Evolutionary conservation across 2,329 filamentous ascomycete genomes (phyloP), one percentile per base, ranked within the genome.

Genomic region (Diaporthe sp.): DNA sequence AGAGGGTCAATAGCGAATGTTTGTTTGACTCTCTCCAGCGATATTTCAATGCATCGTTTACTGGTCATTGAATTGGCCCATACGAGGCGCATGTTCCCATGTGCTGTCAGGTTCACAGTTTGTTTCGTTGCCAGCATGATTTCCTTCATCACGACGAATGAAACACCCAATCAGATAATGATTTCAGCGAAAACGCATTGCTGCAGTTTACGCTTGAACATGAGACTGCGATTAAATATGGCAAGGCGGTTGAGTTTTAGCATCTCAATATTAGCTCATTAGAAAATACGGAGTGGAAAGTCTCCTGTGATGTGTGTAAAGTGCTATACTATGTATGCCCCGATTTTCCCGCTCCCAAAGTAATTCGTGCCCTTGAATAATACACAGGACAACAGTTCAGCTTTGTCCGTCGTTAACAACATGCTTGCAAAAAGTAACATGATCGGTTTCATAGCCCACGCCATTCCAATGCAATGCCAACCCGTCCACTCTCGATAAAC

Each of bases 251-350:
- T 51, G 63, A 68, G 4, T 17, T 17, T 31, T 31, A 51, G 1
- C 63, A 31, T 42, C 31, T 28, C 65, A 53, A n/a, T 22, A 68
- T 68, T 68, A 68, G 53, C 47, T 10, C 39, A 68, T 68, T 68
- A 68, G 34, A 53, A 49, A 53, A 68, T 53, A 28, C 65, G 34
- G 65, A 68, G 47, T 25, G 37, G 37, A 12, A 39, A 39, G 34
- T 7, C 65, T 39, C 65, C 47, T 68, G 12, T 68, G 34, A 68
- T 25, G 4, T 25, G 20, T 53, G 31, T 25, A 9, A 53, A 39
- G n/a, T 68, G 31, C 31, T 39, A 53, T 68, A 53, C 65, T 53
- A 68, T 39, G 47, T 53, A 68, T 42, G 47, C 65, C 65, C 47
- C n/a, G 28, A 20, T 39, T 68, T 39, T 20, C 47, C 47, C 31